Conservation (phyloP, 2,329 filamentous ascomycete species). For the Xylaria sp. region DNA sequence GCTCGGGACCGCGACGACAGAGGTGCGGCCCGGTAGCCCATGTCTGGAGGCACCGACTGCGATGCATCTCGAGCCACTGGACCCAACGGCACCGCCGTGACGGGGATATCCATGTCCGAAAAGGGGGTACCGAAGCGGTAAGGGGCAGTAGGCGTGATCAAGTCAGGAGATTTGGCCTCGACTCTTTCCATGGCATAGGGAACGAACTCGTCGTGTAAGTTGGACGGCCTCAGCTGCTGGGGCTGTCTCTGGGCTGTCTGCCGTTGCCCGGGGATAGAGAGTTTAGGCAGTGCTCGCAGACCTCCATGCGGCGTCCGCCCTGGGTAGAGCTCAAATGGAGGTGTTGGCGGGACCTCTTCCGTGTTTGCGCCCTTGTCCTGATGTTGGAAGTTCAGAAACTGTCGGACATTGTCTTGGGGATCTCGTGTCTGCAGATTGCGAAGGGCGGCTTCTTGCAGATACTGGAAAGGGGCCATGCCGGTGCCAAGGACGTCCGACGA, state of each 20-base stretch:
- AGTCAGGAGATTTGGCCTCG: conserved; percentile 64
- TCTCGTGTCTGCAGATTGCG: conserved; percentile 77
- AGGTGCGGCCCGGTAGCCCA: conserved; percentile 74
- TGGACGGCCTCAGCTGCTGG: conserved; percentile 45
- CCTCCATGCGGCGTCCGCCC: conserved; percentile 62
- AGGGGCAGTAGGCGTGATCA: conserved; percentile 68
- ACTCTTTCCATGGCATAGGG: conserved; percentile 65
- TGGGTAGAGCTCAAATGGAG: conserved; percentile 74
- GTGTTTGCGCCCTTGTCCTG: conserved; percentile 54
- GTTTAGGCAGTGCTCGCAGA: conserved; percentile 69
- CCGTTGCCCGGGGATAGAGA: conserved; percentile 65
- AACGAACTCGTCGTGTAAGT: conserved; percentile 52
- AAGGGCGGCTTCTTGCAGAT: conserved; percentile 79
- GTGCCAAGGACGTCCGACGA: conserved; percentile 91
- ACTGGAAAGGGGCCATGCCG: conserved; percentile 69
- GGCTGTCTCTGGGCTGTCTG: conserved; percentile 38
- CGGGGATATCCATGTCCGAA: conserved; percentile 88
- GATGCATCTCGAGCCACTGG: conserved; percentile 82
- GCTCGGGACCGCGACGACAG: conserved; percentile 59
- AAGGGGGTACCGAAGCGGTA: conserved; percentile 88
- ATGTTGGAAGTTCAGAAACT: conserved; percentile 88
- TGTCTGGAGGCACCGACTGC: conserved; percentile 93
- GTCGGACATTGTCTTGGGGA: conserved; percentile 91
- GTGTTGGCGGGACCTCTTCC: conserved; percentile 73
- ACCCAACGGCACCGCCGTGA: conserved; percentile 77